These are phyloP conservation scores for slime mould (Dictyostelium discoideum) DNA, from an alignment of 78 protist genomes.

Conservation along the genomic window dicty_2.7 NC_007090.3:1396501-1397000, in stretches of 20 bases:
- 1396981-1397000: constrained; percentile 47
- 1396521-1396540: constrained; percentile 84
- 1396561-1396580: constrained; percentile 92
- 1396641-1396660: constrained; percentile 88
- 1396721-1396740: not conserved
- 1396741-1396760: not conserved
- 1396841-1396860: constrained; percentile 85
- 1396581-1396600: constrained; percentile 92
- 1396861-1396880: constrained; percentile 80
- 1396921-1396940: constrained; percentile 86
- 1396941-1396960: constrained; percentile 54
- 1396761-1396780: not conserved
- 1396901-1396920: constrained; percentile 92
- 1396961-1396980: constrained; percentile 59
- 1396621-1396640: constrained; percentile 90
- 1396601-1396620: constrained; percentile 92
- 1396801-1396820: constrained; percentile 94
- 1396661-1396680: constrained; percentile 95
- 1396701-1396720: too few species aligned
- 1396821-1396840: constrained; percentile 92
- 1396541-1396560: constrained; percentile 96
- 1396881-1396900: constrained; percentile 60
- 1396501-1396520: constrained; percentile 94
- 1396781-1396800: constrained; percentile 87
- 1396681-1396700: constrained; percentile 78